Conservation (phyloP, 2,329 filamentous ascomycete species). For the Remersonia thermophila region DNA sequence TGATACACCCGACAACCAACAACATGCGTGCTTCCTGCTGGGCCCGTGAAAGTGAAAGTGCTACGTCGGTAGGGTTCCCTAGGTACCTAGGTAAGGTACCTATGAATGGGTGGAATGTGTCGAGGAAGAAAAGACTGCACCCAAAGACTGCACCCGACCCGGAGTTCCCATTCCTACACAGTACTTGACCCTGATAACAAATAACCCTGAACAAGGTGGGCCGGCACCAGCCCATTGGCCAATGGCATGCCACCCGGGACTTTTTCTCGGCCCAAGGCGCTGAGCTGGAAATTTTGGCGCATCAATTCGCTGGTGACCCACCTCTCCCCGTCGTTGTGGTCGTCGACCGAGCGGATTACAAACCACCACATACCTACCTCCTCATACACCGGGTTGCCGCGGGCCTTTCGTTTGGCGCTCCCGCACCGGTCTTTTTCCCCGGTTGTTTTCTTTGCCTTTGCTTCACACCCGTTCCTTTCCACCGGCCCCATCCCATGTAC, state of each 20-base stretch:
- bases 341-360: conserved; percentile 2
- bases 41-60: too few species aligned
- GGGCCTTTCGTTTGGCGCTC: conserved; percentile 10
- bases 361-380: conserved; percentile 10
- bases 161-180: too few species aligned
- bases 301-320: not conserved
- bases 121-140: too few species aligned
- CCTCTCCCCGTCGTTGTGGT: too few species aligned
- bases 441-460: not conserved
- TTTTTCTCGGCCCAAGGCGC: conserved; percentile 5
- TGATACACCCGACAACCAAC: too few species aligned
- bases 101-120: too few species aligned
- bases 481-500: conserved; percentile 32
- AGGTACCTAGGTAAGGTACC: too few species aligned
- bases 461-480: not conserved
- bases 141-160: too few species aligned
- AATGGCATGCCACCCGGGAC: conserved; percentile 5
- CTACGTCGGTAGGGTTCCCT: too few species aligned
- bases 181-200: not conserved
- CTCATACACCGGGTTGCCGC: conserved; percentile 4
- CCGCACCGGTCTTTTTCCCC: not conserved
- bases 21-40: too few species aligned
- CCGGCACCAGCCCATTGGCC: conserved; percentile 3
- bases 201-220: not conserved
- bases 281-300: conserved; percentile 16